A percentile compares a stretch with the other conserved stretches of the same genome.
Evolutionary conservation across 257 asterid species (phyloP).

Genomic region (Gentiana macrophylla): DNA sequence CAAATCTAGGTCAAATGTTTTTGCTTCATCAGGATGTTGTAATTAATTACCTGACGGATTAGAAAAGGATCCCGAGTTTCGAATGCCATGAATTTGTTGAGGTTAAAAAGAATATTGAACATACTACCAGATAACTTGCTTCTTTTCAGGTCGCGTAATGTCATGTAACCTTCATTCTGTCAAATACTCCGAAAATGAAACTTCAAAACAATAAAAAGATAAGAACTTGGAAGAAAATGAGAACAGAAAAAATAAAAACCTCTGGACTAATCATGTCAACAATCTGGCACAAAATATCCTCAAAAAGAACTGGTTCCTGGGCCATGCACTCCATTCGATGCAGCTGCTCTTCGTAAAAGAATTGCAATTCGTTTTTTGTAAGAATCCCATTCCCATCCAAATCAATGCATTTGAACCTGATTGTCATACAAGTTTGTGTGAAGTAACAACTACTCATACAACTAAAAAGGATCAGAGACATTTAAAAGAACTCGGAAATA

Average conservation of each 20-base stretch:
- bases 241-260: conserved; percentile 23
- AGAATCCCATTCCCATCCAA: conserved; percentile 94
- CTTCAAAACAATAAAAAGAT: conserved; percentile 12
- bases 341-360: conserved; percentile 96
- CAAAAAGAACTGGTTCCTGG: conserved; percentile 99
- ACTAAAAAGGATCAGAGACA: too few relatives aligned
- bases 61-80: conserved; percentile 98
- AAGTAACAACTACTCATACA: too few relatives aligned
- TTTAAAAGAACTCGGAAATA: too few relatives aligned
- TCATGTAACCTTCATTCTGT: conserved; percentile 83
- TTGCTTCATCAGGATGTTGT: conserved; percentile 4
- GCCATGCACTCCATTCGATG: conserved; percentile 99
- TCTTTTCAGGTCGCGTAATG: conserved; percentile 76
- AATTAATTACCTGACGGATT: conserved; percentile 87
- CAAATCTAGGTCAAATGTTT: conserved; percentile 2
- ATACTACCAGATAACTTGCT: conserved; percentile 86
- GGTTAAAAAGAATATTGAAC: conserved; percentile 91
- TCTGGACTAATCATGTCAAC: conserved; percentile 95
- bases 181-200: conserved; percentile 61
- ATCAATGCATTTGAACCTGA: conserved; percentile 99
- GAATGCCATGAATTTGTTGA: conserved; percentile 97
- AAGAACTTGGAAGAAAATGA: conserved; percentile 10
- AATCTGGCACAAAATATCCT: conserved; percentile 96
- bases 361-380: conserved; percentile 93
- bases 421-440: not conserved